Evolutionary conservation across 805 yeast genomes (phyloP), one percentile per base, ranked within the genome.

Genomic region (Hanseniaspora lindneri): DNA sequence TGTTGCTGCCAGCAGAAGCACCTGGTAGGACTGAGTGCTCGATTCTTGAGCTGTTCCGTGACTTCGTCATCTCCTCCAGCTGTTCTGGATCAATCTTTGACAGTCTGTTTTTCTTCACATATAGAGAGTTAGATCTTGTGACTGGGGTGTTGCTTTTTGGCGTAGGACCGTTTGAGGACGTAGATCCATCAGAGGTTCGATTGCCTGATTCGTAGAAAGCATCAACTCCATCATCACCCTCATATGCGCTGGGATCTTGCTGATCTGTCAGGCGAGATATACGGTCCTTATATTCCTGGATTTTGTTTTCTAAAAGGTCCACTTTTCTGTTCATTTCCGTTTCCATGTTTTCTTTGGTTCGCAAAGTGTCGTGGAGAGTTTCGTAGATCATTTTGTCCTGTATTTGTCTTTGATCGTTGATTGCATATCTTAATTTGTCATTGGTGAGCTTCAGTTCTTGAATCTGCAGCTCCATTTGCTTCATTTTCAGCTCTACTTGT

Each of bases 361-460:
- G 50, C n/a, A 51, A 47, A 5, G 52, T 52, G n/a, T 53, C 55
- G 25, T 53, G 52, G 27, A 52, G 39, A 3, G 56, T 57, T 33
- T 52, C 56, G n/a, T 54, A 50, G 43, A 58, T 52, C 44, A 56
- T 53, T 30, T 52, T 54, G 33, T 60, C 62, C 44, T 60, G 61
- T 10, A 55, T 52, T n/a, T 56, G 51, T 33, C 59, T 54, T 34
- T 56, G 58, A 6, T 54, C 53, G 11, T 55, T 55, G 35, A 63
- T 57, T 4, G 65, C 56, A 36, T 58, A 57, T 23, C 62, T 54
- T 33, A 63, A 42, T 47, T 59, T 60, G 43, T 62, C 63, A 52
- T 64, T 64, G 34, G 62, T 65, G 28, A 62, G 44, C 52, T 56
- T 61, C 27, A 64, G 49, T 40, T 64, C 66, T 32, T 55, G 56